phyloP scores from a whole-genome alignment of 208 protist species.

The Wallacemonas collosoma region DNA sequence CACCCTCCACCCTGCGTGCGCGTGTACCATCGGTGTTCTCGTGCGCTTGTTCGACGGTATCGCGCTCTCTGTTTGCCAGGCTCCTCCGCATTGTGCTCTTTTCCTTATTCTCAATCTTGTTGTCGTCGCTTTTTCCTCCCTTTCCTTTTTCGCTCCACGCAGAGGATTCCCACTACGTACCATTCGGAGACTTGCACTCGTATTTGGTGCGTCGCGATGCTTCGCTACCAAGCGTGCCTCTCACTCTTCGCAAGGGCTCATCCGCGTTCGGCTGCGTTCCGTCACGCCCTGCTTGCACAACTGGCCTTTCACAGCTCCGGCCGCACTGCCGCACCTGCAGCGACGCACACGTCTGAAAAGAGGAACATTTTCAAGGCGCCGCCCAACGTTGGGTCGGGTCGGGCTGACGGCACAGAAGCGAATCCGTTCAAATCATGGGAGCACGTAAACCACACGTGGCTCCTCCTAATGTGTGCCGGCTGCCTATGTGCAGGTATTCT shows the following conservation, averaged over 20 bases:
- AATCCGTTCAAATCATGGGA: constrained; percentile 91
- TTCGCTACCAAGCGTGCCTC: constrained; percentile 2
- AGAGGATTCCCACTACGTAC: no score
- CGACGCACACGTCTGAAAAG: background rate
- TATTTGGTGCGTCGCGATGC: background rate
- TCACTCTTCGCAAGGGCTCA: background rate
- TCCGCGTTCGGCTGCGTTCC: background rate
- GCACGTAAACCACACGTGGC: constrained; percentile 85
- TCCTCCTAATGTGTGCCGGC: constrained; percentile 77
- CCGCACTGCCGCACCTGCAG: background rate
- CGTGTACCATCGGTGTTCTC: no score
- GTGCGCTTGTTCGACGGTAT: no score
- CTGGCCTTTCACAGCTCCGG: background rate
- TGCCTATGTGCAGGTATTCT: constrained; percentile 73
- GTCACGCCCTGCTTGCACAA: constrained; percentile 1
- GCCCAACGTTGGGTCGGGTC: constrained; percentile 46
- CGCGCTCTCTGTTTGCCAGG: no score
- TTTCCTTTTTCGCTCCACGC: background rate
- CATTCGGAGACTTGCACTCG: no score
- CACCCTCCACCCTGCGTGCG: no score
- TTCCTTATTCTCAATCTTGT: constrained; percentile 1
- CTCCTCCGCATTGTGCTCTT: background rate
- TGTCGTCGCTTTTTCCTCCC: constrained; percentile 2
- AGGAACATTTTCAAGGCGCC: constrained; percentile 46
- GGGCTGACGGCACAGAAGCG: constrained; percentile 43